Evolutionary conservation across 805 yeast genomes (phyloP).

Genomic region (Monosporozyma solicola): DNA sequence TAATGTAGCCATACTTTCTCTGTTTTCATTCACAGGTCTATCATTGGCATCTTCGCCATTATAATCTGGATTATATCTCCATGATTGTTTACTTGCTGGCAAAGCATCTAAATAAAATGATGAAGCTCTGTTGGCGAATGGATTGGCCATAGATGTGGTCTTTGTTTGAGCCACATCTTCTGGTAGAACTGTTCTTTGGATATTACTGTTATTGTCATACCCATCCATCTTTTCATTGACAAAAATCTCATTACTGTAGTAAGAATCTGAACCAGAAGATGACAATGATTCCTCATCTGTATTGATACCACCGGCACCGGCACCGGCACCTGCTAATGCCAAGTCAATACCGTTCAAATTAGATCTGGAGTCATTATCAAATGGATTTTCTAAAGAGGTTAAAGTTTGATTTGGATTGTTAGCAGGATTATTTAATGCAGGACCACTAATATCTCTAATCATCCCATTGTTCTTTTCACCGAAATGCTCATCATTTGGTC

Average conservation of each 20-base stretch:
- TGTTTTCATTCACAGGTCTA: constrained; percentile 31
- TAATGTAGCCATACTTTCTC: constrained; percentile 61
- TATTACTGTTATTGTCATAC: neutral
- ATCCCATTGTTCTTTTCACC: constrained; percentile 15
- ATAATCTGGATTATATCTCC: constrained; percentile 40
- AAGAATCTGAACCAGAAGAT: constrained; percentile 31
- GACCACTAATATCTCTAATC: constrained; percentile 33
- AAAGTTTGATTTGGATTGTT: constrained; percentile 23
- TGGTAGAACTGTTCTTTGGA: neutral
- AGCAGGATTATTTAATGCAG: constrained; percentile 32
- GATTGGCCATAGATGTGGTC: constrained; percentile 16
- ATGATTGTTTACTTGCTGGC: constrained; percentile 39
- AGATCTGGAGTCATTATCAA: constrained; percentile 23
- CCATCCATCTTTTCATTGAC: constrained; percentile 5
- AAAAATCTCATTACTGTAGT: constrained; percentile 28
- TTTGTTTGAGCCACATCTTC: constrained; percentile 15
- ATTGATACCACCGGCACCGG: constrained; percentile 33
- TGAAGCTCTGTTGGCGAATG: constrained; percentile 22
- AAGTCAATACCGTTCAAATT: constrained; percentile 38
- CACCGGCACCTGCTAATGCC: constrained; percentile 10
- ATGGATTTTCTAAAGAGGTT: constrained; percentile 25
- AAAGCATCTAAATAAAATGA: constrained; percentile 28
- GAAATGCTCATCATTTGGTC: constrained; percentile 13
- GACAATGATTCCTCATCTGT: constrained; percentile 44
- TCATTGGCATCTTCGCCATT: constrained; percentile 6